These are phyloP conservation scores for Senna siamea DNA, from an alignment of 306 rosid genomes.

Conservation along the genomic window DNA sequence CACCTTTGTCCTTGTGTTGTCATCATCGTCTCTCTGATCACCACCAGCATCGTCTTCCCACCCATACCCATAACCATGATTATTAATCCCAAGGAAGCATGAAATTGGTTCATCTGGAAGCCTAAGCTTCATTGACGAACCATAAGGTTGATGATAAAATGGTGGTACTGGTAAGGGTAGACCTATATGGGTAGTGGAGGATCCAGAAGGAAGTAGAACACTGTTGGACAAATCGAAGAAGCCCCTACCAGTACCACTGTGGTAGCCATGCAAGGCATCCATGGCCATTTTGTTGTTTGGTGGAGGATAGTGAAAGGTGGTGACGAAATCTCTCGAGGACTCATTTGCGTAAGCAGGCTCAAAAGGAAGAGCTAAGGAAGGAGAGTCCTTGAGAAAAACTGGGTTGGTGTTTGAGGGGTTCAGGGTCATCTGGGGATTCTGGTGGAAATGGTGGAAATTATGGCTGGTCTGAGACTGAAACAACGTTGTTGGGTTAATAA, in stretches of 20 bases:
- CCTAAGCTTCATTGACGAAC: not conserved
- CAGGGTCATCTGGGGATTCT: constrained; percentile 11
- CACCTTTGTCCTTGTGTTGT: not conserved
- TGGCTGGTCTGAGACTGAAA: too few relatives aligned
- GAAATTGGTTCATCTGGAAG: constrained; percentile 9
- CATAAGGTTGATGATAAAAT: constrained; percentile 26
- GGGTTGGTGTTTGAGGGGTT: not conserved
- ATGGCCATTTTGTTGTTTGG: constrained; percentile 32
- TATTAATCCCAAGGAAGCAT: not conserved
- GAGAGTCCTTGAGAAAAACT: constrained; percentile 22
- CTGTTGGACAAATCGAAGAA: constrained; percentile 35
- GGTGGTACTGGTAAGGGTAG: not conserved
- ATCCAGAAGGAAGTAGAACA: not conserved
- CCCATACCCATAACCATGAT: not conserved
- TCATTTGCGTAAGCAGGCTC: not conserved
- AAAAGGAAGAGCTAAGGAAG: not conserved
- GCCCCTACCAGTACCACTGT: not conserved
- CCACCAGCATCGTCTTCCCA: too few relatives aligned
- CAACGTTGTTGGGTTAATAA: too few relatives aligned
- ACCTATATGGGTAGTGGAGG: not conserved
- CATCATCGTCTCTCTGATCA: not conserved
- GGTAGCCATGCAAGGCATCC: constrained; percentile 43
- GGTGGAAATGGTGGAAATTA: constrained; percentile 14
- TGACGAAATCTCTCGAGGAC: constrained; percentile 1
- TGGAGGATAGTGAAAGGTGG: not conserved